A percentile compares a stretch with the other conserved stretches of the same genome.
phyloP scores from a whole-genome alignment of 2,329 filamentous ascomycete species.

The Nigrospora oryzae region DNA sequence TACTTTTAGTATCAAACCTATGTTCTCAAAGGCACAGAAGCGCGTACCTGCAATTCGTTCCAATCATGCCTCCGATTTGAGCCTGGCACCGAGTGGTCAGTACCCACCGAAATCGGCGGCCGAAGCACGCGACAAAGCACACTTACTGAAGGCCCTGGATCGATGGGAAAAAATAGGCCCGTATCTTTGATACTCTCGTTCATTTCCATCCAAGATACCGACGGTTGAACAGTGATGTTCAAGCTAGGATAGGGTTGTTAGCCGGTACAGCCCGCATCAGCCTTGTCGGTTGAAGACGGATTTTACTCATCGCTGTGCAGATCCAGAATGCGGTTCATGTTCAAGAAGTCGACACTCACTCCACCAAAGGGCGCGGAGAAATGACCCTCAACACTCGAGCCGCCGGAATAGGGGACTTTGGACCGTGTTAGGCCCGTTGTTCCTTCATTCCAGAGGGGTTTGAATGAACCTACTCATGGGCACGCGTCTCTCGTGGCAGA shows the following conservation, averaged over 20 bases:
- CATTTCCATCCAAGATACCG: constrained; percentile 84
- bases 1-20: too few relatives aligned
- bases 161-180: constrained; percentile 84
- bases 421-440: too few relatives aligned
- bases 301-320: too few relatives aligned
- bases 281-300: too few relatives aligned
- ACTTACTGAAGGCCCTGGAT: constrained; percentile 63
- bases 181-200: constrained; percentile 66
- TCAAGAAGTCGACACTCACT: constrained; percentile 80
- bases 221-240: constrained; percentile 88
- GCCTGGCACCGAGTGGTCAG: constrained; percentile 44
- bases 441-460: too few relatives aligned
- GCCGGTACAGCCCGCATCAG: too few relatives aligned
- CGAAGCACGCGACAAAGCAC: not conserved
- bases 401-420: constrained; percentile 79
- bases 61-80: constrained; percentile 77
- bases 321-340: constrained; percentile 75
- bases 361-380: constrained; percentile 83
- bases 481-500: constrained; percentile 71
- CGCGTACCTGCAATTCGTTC: constrained; percentile 70
- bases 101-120: constrained; percentile 36
- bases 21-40: too few relatives aligned
- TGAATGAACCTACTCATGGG: too few relatives aligned
- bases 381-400: constrained; percentile 80
- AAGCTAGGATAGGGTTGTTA: constrained; percentile 49